Base-by-base conservation (phyloP, 1,139 yeast genomes). In the Nakaseomyces delphensis region DNA sequence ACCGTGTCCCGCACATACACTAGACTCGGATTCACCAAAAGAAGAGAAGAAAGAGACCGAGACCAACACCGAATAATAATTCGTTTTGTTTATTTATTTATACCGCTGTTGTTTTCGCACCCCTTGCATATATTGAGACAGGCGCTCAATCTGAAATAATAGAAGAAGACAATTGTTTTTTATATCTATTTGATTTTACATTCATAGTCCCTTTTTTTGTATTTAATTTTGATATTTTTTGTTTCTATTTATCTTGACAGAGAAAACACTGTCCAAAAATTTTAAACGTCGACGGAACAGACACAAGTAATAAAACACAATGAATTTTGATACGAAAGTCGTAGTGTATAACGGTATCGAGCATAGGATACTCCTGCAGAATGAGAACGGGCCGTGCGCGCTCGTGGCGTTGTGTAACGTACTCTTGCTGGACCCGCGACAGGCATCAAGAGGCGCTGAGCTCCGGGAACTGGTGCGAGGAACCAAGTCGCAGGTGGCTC, bases 321-420 rank as follows among this genome's bases (percentile, higher is more conserved):
- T 53, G 31, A 42, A 35, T 3, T 60, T 56, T 43, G 53, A 49
- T 21, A 60, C 63, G 1, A 64, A 60, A 41, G 40, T 42, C 3
- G 51, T 62, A 10, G 46, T 48, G 24, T 53, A 52, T 41, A 44
- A 56, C 18, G 64, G 62, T 3, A 43, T 37, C 45, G 67, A 76
- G 15, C 36, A 39, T 19, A 77, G 74, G 11, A 75, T 86, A 24
- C 64, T 87, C 7, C 63, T 84, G 16, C 96, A 87, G 62, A 85
- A 84, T 49, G 70, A 63, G 42, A 87, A 87, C 54, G 96, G 96
- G 0, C 96, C 96, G 0, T 87, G 96, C 57, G 94, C 95, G 3
- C 64, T 87, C 36, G 74, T 87, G 10, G 89, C 95, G 0, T 65
- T 87, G 37, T 71, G 79, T 40, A 87, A 87, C 58, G 72, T 86